Conservation (phyloP, 495 filamentous ascomycete species). For the Talaromyces wortmannii region DNA sequence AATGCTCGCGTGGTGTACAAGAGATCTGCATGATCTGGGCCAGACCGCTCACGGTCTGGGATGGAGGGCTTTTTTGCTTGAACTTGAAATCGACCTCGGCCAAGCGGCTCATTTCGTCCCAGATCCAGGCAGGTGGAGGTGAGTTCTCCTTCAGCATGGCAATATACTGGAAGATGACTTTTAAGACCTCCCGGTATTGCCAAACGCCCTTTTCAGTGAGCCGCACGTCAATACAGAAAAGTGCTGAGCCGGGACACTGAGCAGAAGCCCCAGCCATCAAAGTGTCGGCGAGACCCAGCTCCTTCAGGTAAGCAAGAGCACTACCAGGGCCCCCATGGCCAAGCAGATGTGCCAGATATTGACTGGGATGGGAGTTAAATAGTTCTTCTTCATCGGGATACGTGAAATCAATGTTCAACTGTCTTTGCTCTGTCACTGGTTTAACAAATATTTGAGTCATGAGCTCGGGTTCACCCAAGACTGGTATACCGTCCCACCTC, state of each 20-base stretch:
- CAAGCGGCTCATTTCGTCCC: slow-evolving; percentile 82
- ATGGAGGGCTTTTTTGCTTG: slow-evolving; percentile 85
- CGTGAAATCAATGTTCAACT: slow-evolving; percentile 80
- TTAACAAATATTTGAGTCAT: slow-evolving; percentile 85
- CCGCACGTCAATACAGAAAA: slow-evolving; percentile 74
- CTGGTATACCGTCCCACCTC: slow-evolving; percentile 71
- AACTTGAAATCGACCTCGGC: slow-evolving; percentile 91
- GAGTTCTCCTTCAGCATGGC: slow-evolving; percentile 74
- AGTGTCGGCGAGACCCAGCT: slow-evolving; percentile 89
- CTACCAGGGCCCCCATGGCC: slow-evolving; percentile 96
- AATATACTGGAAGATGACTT: slow-evolving; percentile 91
- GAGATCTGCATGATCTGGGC: slow-evolving; percentile 86
- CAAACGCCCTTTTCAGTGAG: slow-evolving; percentile 82
- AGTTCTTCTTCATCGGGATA: slow-evolving; percentile 82
- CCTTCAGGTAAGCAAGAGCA: slow-evolving; percentile 90
- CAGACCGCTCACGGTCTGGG: slow-evolving; percentile 75
- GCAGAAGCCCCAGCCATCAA: slow-evolving; percentile 71
- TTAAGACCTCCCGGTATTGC: slow-evolving; percentile 80
- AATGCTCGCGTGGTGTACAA: slow-evolving; percentile 65
- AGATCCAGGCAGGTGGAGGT: slow-evolving; percentile 79
- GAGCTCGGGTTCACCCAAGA: slow-evolving; percentile 53
- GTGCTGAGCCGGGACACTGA: slow-evolving; percentile 74
- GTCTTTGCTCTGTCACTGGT: slow-evolving; percentile 91
- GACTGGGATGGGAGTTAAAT: slow-evolving; percentile 76
- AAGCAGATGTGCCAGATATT: slow-evolving; percentile 89